Conservation (phyloP, 2,329 filamentous ascomycete species). For the Simplicillium aogashimaense region DNA sequence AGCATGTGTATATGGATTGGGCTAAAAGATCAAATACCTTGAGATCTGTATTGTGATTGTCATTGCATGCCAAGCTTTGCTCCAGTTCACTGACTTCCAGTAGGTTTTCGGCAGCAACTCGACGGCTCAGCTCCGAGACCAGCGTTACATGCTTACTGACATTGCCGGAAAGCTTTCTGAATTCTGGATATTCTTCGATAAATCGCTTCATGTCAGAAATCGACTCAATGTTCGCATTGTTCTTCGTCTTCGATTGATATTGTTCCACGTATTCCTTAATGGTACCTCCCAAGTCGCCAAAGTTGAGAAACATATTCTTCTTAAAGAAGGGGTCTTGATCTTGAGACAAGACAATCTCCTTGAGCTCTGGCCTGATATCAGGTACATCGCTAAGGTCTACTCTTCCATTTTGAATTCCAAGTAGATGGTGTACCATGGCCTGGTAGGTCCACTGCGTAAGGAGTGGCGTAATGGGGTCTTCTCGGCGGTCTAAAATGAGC, state of each 20-base stretch:
- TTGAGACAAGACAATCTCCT: slow-evolving; percentile 89
- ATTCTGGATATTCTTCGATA: slow-evolving; percentile 97
- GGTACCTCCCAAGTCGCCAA: slow-evolving; percentile 87
- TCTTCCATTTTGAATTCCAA: slow-evolving; percentile 91
- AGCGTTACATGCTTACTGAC: slow-evolving; percentile 97
- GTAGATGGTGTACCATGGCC: slow-evolving; percentile 96
- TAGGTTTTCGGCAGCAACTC: slow-evolving; percentile 75
- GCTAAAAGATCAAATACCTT: slow-evolving; percentile 47
- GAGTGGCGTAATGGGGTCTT: slow-evolving; percentile 89
- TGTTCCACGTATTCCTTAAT: slow-evolving; percentile 99
- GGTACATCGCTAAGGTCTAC: slow-evolving; percentile 80
- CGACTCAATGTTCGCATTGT: slow-evolving; percentile 89
- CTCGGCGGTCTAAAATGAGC: slow-evolving; percentile 79
- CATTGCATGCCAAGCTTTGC: slow-evolving; percentile 92
- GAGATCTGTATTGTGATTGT: slow-evolving; percentile 86
- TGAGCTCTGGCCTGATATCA: slow-evolving; percentile 76
- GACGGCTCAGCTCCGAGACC: slow-evolving; percentile 83
- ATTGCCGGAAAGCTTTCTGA: slow-evolving; percentile 91
- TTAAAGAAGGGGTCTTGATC: slow-evolving; percentile 98
- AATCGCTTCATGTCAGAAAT: slow-evolving; percentile 99
- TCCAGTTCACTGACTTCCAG: slow-evolving; percentile 97
- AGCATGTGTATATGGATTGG: slow-evolving; percentile 9
- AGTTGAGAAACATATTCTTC: slow-evolving; percentile 99
- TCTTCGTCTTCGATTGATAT: slow-evolving; percentile 96
- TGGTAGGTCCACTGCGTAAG: slow-evolving; percentile 99